Base-by-base conservation (phyloP, 768 basidiomycete genomes). In the Trametes maxima region DNA sequence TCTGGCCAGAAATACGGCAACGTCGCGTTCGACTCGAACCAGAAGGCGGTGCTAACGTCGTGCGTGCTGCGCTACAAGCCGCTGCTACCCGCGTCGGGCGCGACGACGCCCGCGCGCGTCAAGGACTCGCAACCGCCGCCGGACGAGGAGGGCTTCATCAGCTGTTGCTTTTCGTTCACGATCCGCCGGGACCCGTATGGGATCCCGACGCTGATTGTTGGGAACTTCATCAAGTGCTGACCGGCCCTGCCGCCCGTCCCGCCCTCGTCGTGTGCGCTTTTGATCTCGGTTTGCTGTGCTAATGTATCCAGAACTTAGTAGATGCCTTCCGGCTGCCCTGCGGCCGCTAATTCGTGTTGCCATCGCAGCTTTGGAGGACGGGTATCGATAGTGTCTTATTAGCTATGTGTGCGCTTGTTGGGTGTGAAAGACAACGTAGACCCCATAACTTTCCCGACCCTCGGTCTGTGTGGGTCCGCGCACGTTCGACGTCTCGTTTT, bases 21-120 rank as follows among this genome's bases (percentile, higher is more conserved):
- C 58, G 92, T 95, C 65, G 94, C 94, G 0, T 95, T 95, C 64
- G 92, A 95, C 75, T 87, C 89, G n/a, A 82, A 80, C 2, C 94
- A 95, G 74, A 95, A 96, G 72, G 94, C 94, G 1, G 94, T 95
- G 16, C 83, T 96, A 24, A 96, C 94, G 22, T 93, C 92, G 11
- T 96, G 94, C 70, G 91, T 94, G 17, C 77, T 96, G 56, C 85
- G 91, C 16, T 92, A 83, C 71, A 92, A 90, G 68, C 92, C 92
- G 0, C 68, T 79, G 3, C 75, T 89, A 46, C 83, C 84, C 52
- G 68, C 75, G 22, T 72, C 76, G 1, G 74, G 67, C 22, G 63
- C 76, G 14, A 66, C 67, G 12, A 75, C 73, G 54, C 70, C 72
- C n/a, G 68, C 65, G 33, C 72, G 66, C 56, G 61, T 62, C 51